phyloP scores from a whole-genome alignment of 225 moss, liverwort and hornwort genomes.

The Thuidium tamariscinum region DNA sequence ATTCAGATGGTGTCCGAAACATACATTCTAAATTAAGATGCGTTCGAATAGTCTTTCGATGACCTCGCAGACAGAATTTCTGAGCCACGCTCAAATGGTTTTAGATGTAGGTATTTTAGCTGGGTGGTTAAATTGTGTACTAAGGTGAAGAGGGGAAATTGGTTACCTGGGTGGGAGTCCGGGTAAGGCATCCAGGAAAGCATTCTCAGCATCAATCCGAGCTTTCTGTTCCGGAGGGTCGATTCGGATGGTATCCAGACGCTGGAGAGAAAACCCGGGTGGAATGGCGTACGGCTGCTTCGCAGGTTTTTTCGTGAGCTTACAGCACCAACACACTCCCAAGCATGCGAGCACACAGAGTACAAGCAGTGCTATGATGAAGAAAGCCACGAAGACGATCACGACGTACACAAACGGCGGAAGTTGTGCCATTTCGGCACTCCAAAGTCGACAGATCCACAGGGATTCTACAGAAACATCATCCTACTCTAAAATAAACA shows the following conservation, averaged over 20 bases:
- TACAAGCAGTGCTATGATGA: neutral
- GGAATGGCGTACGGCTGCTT: neutral
- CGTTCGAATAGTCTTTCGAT: neutral
- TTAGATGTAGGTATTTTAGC: neutral
- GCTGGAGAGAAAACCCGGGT: slow-evolving; percentile 26
- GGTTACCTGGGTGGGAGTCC: slow-evolving; percentile 41
- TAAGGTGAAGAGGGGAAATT: neutral
- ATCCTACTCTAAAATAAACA: neutral
- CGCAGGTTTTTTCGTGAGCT: neutral
- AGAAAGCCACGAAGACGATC: slow-evolving; percentile 9
- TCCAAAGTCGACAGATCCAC: neutral
- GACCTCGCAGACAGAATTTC: neutral
- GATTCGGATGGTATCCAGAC: slow-evolving; percentile 28
- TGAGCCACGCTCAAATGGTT: neutral
- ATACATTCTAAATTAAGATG: no score
- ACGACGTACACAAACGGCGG: neutral
- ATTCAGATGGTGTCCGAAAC: neutral
- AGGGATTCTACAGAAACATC: neutral
- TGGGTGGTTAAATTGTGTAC: neutral
- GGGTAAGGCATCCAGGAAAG: slow-evolving; percentile 41
- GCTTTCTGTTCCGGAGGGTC: slow-evolving; percentile 25
- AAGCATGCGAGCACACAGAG: slow-evolving; percentile 21
- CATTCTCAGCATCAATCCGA: slow-evolving; percentile 29
- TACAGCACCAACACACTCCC: slow-evolving; percentile 42
- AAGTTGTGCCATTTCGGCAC: neutral